These are phyloP conservation scores for Eimeria maxima DNA, from an alignment of 169 alveolate genomes.

Conservation along the genomic window DNA sequence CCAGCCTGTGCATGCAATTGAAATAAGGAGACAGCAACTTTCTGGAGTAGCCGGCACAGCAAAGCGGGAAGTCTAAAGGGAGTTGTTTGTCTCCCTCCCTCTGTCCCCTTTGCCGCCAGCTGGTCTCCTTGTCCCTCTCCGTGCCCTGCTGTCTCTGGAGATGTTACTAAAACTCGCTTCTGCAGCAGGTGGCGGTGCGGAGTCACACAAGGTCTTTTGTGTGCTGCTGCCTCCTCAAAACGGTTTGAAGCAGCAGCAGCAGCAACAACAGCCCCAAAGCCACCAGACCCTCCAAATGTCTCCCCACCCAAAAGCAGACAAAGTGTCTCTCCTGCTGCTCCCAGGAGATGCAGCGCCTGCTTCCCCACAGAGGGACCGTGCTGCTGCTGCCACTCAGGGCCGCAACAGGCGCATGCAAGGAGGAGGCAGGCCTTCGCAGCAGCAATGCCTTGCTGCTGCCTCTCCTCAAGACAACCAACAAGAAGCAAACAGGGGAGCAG, in stretches of 20 bases:
- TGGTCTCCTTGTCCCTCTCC: background rate
- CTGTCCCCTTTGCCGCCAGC: background rate
- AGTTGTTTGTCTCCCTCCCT: background rate
- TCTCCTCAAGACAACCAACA: background rate
- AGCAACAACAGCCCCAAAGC: background rate
- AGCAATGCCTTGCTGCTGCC: slow-evolving; percentile 20
- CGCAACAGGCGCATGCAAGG: background rate
- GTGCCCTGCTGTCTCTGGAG: background rate
- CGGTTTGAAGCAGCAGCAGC: background rate
- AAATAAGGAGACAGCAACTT: background rate
- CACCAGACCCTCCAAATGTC: background rate
- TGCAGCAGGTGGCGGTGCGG: slow-evolving; percentile 9
- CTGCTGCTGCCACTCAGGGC: slow-evolving; percentile 39
- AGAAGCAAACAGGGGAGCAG: background rate
- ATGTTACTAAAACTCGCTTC: background rate
- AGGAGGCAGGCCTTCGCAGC: slow-evolving; percentile 44
- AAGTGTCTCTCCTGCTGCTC: slow-evolving; percentile 30
- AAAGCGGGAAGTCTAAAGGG: background rate
- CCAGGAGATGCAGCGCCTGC: slow-evolving; percentile 37
- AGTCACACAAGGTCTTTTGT: background rate
- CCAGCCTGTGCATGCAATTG: slow-evolving; percentile 8
- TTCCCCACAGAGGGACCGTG: slow-evolving; percentile 19
- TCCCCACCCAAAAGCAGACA: background rate
- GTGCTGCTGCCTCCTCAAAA: background rate
- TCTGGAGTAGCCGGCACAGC: background rate